Evolutionary conservation across 2,329 filamentous ascomycete species (phyloP).

Genomic region (Botrytis squamosa): DNA sequence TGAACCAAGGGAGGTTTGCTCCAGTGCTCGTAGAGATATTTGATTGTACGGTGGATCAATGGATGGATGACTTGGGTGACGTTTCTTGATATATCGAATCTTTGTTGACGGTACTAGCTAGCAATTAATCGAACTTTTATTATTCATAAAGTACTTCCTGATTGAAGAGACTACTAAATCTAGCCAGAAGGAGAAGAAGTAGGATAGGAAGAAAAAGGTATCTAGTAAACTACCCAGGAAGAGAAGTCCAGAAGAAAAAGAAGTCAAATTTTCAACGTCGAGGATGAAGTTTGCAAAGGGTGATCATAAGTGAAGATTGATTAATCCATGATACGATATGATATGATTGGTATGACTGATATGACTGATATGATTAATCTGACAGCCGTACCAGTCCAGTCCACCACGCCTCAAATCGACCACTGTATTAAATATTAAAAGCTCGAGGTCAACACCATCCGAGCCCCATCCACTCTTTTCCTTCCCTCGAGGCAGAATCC

Average conservation of each 20-base stretch:
- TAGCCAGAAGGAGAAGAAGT: too few relatives aligned
- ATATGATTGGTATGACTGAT: neutral
- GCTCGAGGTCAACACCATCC: too few relatives aligned
- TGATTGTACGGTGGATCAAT: neutral
- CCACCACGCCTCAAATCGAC: neutral
- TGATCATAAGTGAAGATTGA: neutral
- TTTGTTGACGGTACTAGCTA: neutral
- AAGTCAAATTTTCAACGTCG: too few relatives aligned
- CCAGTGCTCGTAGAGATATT: neutral
- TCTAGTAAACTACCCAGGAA: neutral
- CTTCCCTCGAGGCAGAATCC: neutral
- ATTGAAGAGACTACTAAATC: neutral
- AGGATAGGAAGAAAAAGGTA: too few relatives aligned
- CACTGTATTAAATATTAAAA: neutral
- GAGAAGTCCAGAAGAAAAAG: neutral
- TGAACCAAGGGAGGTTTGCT: neutral
- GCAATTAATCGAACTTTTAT: neutral
- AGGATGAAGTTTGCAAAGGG: neutral
- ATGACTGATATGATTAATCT: neutral
- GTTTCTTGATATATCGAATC: neutral
- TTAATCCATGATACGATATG: neutral
- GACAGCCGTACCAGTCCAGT: neutral
- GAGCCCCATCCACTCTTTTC: neutral
- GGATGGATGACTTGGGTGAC: neutral
- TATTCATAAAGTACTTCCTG: neutral